Percentiles rank a stretch among this genome's conserved stretches.
These are phyloP conservation scores for Gonium pectorale DNA, from an alignment of 139 green algal genomes.

Conservation along the genomic window DNA sequence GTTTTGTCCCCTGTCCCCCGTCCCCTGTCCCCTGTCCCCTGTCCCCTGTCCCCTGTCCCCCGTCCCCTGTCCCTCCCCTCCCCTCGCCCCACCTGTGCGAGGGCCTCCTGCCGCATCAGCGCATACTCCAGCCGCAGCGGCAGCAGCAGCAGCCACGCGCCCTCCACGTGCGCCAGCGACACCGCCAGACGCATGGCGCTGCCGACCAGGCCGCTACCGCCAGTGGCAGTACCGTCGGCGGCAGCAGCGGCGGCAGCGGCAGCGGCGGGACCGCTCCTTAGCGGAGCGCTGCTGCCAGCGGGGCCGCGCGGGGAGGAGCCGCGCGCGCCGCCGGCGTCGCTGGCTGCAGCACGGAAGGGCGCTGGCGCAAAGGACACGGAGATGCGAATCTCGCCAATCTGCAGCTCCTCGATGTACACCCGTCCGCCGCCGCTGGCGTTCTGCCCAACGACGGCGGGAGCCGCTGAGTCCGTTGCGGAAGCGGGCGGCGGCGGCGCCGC, in stretches of 20 bases:
- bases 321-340: no score
- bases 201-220: slow-evolving; percentile 36
- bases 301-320: no score
- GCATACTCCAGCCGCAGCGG: slow-evolving; percentile 68
- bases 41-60: no score
- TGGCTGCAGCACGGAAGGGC: no score
- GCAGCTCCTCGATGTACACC: slow-evolving; percentile 42
- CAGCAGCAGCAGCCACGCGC: slow-evolving; percentile 75
- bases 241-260: background rate
- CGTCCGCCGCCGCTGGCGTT: background rate
- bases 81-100: slow-evolving; percentile 73
- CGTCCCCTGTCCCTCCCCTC: no score
- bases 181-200: slow-evolving; percentile 67
- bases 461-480: background rate
- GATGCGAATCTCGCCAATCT: slow-evolving; percentile 72
- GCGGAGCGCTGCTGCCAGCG: no score
- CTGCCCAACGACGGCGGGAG: no score
- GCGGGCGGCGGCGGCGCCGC: background rate
- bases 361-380: slow-evolving; percentile 33
- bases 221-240: background rate
- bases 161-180: slow-evolving; percentile 80
- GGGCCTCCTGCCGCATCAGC: slow-evolving; percentile 67
- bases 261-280: background rate
- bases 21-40: no score
- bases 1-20: no score